phyloP scores from a whole-genome alignment of 2,329 filamentous ascomycete genomes.

The Trichophyton rubrum region DNA sequence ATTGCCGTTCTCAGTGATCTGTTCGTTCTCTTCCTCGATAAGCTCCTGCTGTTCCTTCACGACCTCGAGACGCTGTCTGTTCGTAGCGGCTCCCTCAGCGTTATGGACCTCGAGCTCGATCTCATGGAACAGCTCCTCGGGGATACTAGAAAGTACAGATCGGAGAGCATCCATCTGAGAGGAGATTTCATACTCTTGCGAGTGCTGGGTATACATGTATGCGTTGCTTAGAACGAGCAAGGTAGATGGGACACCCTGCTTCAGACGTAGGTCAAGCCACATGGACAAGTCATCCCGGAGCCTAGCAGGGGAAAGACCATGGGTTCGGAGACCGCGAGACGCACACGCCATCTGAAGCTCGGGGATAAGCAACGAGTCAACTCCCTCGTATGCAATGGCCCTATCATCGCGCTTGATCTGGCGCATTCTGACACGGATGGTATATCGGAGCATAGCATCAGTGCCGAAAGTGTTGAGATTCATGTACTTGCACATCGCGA shows the following conservation, averaged over 20 bases:
- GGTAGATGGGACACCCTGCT: constrained; percentile 90
- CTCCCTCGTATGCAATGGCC: constrained; percentile 85
- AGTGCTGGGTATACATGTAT: constrained; percentile 74
- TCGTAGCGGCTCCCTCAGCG: constrained; percentile 91
- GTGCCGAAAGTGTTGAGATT: constrained; percentile 95
- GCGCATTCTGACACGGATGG: constrained; percentile 92
- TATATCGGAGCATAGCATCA: constrained; percentile 94
- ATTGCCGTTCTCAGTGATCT: constrained; percentile 68
- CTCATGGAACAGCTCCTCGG: constrained; percentile 97
- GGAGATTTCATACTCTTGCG: constrained; percentile 69
- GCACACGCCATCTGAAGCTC: constrained; percentile 89
- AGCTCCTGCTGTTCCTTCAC: constrained; percentile 97
- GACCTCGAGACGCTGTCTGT: constrained; percentile 97
- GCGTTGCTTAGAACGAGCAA: constrained; percentile 92
- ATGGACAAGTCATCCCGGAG: constrained; percentile 82
- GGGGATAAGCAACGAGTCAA: constrained; percentile 81
- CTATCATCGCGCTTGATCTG: constrained; percentile 98
- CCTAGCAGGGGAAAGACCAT: constrained; percentile 77
- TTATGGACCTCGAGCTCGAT: constrained; percentile 97
- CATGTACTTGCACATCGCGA: constrained; percentile 97
- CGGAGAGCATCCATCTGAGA: constrained; percentile 88
- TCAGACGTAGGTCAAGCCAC: constrained; percentile 87
- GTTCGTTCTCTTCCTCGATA: constrained; percentile 92
- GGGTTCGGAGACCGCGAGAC: constrained; percentile 80
- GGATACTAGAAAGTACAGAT: constrained; percentile 84